Conservation (phyloP, 164 flowering plant genomes). For the Vitis rotundifolia region DNA sequence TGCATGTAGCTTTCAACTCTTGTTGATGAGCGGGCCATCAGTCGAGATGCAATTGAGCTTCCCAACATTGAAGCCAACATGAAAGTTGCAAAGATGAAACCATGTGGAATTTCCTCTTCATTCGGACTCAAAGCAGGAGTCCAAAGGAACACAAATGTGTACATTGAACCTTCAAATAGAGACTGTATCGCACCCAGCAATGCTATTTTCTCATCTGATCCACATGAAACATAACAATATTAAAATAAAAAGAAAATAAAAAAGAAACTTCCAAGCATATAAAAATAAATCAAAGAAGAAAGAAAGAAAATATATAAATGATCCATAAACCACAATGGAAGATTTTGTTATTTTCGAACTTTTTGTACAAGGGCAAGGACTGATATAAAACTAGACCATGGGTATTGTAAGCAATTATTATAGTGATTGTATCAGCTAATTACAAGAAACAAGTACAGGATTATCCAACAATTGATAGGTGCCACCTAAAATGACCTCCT, state of each 20-base stretch:
- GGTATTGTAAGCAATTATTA: no score
- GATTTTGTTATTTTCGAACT: no score
- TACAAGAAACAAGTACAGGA: no score
- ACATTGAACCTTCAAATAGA: constrained; percentile 97
- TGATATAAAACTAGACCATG: no score
- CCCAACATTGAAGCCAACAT: constrained; percentile 99
- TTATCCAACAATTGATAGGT: no score
- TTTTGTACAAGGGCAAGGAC: no score
- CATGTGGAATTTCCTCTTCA: constrained; percentile 97
- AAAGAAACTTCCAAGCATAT: background rate
- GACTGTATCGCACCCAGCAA: constrained; percentile 96
- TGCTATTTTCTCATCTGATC: constrained; percentile 91
- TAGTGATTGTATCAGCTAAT: no score
- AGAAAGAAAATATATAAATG: no score
- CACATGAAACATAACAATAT: constrained; percentile 3
- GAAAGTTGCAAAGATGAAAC: constrained; percentile 95
- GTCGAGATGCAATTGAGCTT: constrained; percentile 87
- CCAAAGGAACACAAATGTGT: constrained; percentile 97
- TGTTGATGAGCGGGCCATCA: constrained; percentile 67
- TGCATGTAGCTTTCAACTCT: constrained; percentile 98
- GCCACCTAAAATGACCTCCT: no score
- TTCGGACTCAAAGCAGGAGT: constrained; percentile 98
- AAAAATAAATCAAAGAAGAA: background rate
- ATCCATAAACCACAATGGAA: no score
- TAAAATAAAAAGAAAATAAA: background rate